Conservation (phyloP, 2,329 filamentous ascomycete genomes). For the Fusarium sororula region DNA sequence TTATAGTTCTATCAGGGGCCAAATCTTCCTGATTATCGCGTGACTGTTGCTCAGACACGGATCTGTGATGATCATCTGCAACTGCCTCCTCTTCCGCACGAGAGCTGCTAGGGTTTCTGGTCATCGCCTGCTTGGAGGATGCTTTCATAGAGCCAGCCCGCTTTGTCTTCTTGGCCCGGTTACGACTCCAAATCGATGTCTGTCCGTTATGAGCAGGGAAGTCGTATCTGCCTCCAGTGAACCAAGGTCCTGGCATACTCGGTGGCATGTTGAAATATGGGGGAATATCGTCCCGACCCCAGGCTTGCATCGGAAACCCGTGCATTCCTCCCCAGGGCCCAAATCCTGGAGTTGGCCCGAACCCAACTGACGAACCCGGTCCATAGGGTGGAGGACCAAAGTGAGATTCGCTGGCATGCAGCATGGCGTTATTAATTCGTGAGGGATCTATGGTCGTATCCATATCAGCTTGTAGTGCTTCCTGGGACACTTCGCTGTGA, state of each 20-base stretch:
- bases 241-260: slow-evolving; percentile 18
- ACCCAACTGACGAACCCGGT: neutral
- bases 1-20: slow-evolving; percentile 1
- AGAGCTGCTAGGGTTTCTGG: neutral
- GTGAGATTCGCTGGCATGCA: neutral
- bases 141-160: slow-evolving; percentile 33
- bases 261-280: slow-evolving; percentile 30
- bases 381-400: neutral
- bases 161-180: slow-evolving; percentile 22
- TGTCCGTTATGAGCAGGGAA: slow-evolving; percentile 43
- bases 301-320: slow-evolving; percentile 17
- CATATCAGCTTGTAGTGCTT: neutral
- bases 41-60: neutral
- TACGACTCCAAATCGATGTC: slow-evolving; percentile 49
- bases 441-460: neutral
- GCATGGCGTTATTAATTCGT: neutral
- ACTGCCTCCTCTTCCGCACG: neutral
- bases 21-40: neutral
- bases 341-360: slow-evolving; percentile 2
- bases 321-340: slow-evolving; percentile 26
- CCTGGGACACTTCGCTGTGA: neutral
- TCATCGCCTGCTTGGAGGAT: neutral
- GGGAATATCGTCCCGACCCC: slow-evolving; percentile 34
- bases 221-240: slow-evolving; percentile 44
- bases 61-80: neutral